Percentiles rank a stretch among this genome's conserved stretches.
These are phyloP conservation scores for Tolypocladium endophyticum DNA, from an alignment of 2,329 filamentous ascomycete genomes.

Conservation along the genomic window DNA sequence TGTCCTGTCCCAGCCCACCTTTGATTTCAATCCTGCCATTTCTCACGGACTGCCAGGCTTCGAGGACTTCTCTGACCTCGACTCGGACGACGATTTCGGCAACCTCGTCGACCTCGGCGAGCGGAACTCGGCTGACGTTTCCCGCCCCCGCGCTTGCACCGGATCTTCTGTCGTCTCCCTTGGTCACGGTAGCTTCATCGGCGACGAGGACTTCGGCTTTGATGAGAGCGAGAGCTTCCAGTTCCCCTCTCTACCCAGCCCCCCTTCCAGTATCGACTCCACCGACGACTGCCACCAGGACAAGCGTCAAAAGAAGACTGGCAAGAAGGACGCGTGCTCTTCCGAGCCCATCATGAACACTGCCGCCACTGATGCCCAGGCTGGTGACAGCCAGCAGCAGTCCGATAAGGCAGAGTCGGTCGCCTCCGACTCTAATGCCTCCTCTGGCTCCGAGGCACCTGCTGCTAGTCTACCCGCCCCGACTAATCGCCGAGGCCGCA, in stretches of 20 bases:
- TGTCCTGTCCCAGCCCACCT: constrained; percentile 27
- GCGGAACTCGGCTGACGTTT: constrained; percentile 43
- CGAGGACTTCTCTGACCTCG: constrained; percentile 79
- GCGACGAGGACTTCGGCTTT: constrained; percentile 65
- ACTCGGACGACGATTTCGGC: constrained; percentile 78
- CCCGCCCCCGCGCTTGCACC: constrained; percentile 59
- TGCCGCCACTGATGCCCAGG: constrained; percentile 21
- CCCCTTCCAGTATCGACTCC: constrained; percentile 28
- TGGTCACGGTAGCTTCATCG: constrained; percentile 68
- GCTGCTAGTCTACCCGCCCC: constrained; percentile 39
- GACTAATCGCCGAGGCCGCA: constrained; percentile 85
- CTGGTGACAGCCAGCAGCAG: constrained; percentile 23
- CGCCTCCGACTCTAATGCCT: constrained; percentile 25
- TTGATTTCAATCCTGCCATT: constrained; percentile 41
- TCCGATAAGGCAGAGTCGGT: constrained; percentile 24
- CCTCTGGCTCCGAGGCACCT: constrained; percentile 33
- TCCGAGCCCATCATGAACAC: constrained; percentile 32
- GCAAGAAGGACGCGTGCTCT: constrained; percentile 31
- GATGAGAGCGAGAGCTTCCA: constrained; percentile 56
- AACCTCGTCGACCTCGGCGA: constrained; percentile 57
- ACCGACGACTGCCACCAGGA: constrained; percentile 36
- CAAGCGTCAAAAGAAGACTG: constrained; percentile 46
- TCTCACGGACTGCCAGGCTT: constrained; percentile 59
- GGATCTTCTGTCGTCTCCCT: constrained; percentile 58
- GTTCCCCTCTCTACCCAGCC: constrained; percentile 52